phyloP scores from a whole-genome alignment of 1,284 basidiomycete species.

The Ustilago esculenta region DNA sequence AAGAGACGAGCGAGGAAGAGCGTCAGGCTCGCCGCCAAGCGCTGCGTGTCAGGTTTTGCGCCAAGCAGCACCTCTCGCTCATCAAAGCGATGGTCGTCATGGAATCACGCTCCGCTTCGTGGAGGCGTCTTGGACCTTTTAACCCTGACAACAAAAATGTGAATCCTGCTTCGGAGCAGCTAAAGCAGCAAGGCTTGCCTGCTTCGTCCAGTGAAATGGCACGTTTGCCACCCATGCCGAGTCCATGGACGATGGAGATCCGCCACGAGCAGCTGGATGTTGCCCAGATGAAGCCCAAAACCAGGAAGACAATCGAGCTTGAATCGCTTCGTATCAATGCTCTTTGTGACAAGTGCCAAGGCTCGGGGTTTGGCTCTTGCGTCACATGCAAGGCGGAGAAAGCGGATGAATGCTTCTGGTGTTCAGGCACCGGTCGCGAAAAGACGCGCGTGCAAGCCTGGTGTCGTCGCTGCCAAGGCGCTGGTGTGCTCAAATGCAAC shows the following conservation, averaged over 20 bases:
- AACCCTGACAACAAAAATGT: constrained; percentile 10
- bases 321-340: constrained; percentile 43
- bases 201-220: background rate
- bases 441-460: constrained; percentile 42
- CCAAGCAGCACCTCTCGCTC: constrained; percentile 46
- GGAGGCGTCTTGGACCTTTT: constrained; percentile 38
- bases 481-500: constrained; percentile 50
- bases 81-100: constrained; percentile 60
- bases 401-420: constrained; percentile 61
- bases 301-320: constrained; percentile 52
- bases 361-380: constrained; percentile 33
- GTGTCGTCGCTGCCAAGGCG: constrained; percentile 53
- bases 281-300: constrained; percentile 44
- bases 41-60: constrained; percentile 33
- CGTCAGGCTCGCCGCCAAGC: constrained; percentile 40
- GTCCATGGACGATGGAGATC: constrained; percentile 52
- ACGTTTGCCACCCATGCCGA: constrained; percentile 45
- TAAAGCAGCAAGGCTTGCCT: constrained; percentile 1
- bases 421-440: constrained; percentile 48
- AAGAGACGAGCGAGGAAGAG: constrained; percentile 53
- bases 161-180: background rate
- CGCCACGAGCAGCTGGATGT: constrained; percentile 47
- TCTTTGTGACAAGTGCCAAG: constrained; percentile 42
- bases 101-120: constrained; percentile 42
- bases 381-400: constrained; percentile 42